Base-by-base conservation (phyloP, 441 rosid genomes). In the Metrosideros polymorpha region DNA sequence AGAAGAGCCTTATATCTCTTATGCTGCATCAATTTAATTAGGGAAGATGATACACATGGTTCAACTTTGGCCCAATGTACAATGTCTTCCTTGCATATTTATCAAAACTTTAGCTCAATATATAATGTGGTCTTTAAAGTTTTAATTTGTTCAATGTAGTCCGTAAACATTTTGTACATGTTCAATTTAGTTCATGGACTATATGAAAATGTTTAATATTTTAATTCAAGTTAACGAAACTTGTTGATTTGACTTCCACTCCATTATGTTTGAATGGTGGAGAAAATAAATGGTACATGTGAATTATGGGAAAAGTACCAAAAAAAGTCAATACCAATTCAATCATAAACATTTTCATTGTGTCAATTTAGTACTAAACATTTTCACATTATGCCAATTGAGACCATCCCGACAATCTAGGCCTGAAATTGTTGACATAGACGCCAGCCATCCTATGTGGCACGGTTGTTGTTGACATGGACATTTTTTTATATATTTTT, bases 71-170 rank as follows among this genome's bases (percentile, higher is more conserved):
- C 18, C n/a, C 4, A 13, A 13, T 57, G 32, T 57, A 15, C 8
- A n/a, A 6, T n/a, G 29, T n/a, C 30, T 2, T 12, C 2, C 4
- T 6, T 57, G 15, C 12, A 57, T 0, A 12, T 12, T 27, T 57
- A 1, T 13, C 2, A 3, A 0, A 2, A n/a, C 0, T 1, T 56
- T 57, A n/a, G 32, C 32, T 2, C 32, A 57, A 54, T 57, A 0
- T n/a, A n/a, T 0, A n/a, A 57, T 56, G 6, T 0, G 1, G 3
- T 27, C 3, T 17, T 5, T 56, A 0, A 56, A 56, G 29, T 27
- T 56, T 56, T 5, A 56, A 0, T 56, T 12, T 56, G 4, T 57
- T 12, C 3, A n/a, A 27, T 57, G 4, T 57, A 57, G 0, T 57
- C 17, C 0, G 12, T 57, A 57, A 57, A 57, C 4, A 27, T 2